phyloP scores from a whole-genome alignment of 2,329 filamentous ascomycete species.

The Tolypocladium amazonense region DNA sequence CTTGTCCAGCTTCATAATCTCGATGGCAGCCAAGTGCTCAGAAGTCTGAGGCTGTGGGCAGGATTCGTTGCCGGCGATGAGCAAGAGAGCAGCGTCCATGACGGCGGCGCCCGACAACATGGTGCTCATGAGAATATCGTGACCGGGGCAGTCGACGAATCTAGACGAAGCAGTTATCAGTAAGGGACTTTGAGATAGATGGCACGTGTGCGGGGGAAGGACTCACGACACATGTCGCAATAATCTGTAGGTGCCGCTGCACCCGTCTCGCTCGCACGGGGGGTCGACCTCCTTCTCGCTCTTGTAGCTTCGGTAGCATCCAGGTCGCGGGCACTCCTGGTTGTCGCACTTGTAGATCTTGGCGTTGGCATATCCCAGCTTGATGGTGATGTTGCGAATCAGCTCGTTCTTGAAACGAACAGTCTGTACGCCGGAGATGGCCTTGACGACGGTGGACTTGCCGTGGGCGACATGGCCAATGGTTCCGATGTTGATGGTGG shows the following conservation, averaged over 20 bases:
- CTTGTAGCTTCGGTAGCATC: slow-evolving; percentile 95
- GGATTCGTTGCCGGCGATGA: slow-evolving; percentile 96
- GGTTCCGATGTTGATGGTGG: slow-evolving; percentile 97
- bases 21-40: slow-evolving; percentile 96
- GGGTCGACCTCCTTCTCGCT: slow-evolving; percentile 98
- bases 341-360: slow-evolving; percentile 99
- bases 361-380: slow-evolving; percentile 97
- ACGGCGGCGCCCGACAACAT: slow-evolving; percentile 99
- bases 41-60: slow-evolving; percentile 98
- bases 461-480: slow-evolving; percentile 99
- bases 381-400: slow-evolving; percentile 99
- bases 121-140: slow-evolving; percentile 99
- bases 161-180: slow-evolving; percentile 28
- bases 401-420: slow-evolving; percentile 99
- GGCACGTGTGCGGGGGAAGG: background rate
- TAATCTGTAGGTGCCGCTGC: slow-evolving; percentile 75
- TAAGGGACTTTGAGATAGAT: background rate
- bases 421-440: slow-evolving; percentile 96
- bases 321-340: slow-evolving; percentile 78
- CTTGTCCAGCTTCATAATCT: slow-evolving; percentile 99
- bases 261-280: slow-evolving; percentile 88
- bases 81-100: slow-evolving; percentile 94
- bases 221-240: slow-evolving; percentile 86
- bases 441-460: slow-evolving; percentile 98
- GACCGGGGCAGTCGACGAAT: slow-evolving; percentile 96